These are phyloP conservation scores for Fraxinus quadrangulata DNA, from an alignment of 257 asterid species.

Conservation along the genomic window DNA sequence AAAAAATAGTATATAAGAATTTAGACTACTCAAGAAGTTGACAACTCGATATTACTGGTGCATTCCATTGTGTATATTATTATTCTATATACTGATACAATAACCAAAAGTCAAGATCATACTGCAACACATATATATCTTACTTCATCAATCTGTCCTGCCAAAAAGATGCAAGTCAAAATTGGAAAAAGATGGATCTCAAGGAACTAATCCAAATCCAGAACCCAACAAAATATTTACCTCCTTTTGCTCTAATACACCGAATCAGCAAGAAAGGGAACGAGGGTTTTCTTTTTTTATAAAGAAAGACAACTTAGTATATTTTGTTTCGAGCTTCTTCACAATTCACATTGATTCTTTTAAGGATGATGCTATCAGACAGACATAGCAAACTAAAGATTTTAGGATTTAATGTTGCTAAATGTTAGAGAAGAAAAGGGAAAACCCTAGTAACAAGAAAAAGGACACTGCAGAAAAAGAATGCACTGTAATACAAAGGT, in stretches of 20 bases:
- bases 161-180: conserved; percentile 21
- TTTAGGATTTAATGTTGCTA: not conserved
- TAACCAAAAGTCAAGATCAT: not conserved
- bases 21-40: no score
- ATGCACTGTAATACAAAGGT: conserved; percentile 27
- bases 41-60: no score
- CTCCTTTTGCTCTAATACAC: not conserved
- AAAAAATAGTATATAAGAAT: no score
- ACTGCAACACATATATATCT: not conserved
- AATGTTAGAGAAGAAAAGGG: conserved; percentile 20
- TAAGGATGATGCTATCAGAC: conserved; percentile 3
- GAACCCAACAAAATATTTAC: conserved; percentile 16
- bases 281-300: conserved; percentile 29
- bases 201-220: not conserved
- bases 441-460: conserved; percentile 44
- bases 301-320: not conserved
- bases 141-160: conserved; percentile 20
- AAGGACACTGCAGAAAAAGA: no score
- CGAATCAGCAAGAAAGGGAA: not conserved
- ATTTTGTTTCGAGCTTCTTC: not conserved
- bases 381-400: conserved; percentile 11
- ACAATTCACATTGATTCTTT: not conserved
- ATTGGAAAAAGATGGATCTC: conserved; percentile 1
- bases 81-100: no score
- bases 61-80: not conserved